phyloP scores from a whole-genome alignment of 495 filamentous ascomycete species.

The Astrocystis sublimbata region DNA sequence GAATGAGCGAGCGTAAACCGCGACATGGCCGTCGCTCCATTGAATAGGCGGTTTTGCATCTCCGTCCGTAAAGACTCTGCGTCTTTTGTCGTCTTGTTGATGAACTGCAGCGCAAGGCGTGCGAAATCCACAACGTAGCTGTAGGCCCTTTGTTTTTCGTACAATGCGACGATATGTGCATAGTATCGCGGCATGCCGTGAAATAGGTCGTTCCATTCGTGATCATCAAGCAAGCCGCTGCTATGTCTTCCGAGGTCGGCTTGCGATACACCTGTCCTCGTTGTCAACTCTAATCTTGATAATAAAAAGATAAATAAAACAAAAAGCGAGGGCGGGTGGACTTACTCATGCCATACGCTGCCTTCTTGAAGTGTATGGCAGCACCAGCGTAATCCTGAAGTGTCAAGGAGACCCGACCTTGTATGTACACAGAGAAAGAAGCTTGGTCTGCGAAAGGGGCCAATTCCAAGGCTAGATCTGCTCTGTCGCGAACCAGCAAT shows the following conservation, averaged over 20 bases:
- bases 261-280: conserved; percentile 23
- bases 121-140: conserved; percentile 85
- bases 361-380: conserved; percentile 75
- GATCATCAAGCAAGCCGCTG: conserved; percentile 66
- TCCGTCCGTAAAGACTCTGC: conserved; percentile 56
- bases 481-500: conserved; percentile 66
- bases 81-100: conserved; percentile 39
- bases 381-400: conserved; percentile 72
- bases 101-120: conserved; percentile 70
- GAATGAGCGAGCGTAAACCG: conserved; percentile 82
- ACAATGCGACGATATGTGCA: conserved; percentile 79
- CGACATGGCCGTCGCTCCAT: conserved; percentile 70
- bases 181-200: conserved; percentile 82
- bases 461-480: conserved; percentile 76
- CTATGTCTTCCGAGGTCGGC: conserved; percentile 44
- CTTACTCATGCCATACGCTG: conserved; percentile 79
- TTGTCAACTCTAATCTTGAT: conserved; percentile 12
- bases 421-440: conserved; percentile 81
- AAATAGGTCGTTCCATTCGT: conserved; percentile 70
- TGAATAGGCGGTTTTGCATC: conserved; percentile 80
- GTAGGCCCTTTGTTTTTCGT: conserved; percentile 71
- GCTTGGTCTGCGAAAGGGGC: conserved; percentile 63
- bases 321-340: conserved; percentile 19
- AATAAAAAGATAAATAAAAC: too few relatives aligned
- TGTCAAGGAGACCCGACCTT: conserved; percentile 75